Evolutionary conservation across 768 basidiomycete species (phyloP).

Genomic region (Agaricus subrufescens): DNA sequence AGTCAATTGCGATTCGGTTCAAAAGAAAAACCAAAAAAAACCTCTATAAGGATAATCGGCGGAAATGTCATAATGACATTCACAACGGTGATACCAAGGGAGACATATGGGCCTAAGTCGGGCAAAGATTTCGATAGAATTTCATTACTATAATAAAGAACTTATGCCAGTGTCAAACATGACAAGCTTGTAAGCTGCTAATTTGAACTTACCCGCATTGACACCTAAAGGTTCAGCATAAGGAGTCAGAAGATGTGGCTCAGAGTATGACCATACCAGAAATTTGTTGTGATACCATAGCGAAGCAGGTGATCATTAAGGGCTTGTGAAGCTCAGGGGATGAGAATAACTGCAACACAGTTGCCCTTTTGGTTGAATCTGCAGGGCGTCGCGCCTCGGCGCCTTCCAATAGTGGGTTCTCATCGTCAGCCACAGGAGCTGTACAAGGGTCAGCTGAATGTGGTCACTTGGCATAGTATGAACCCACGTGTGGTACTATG

Average conservation of each 20-base stretch:
- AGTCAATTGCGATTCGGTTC: constrained; percentile 5
- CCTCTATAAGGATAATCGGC: constrained; percentile 84
- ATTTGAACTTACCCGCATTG: constrained; percentile 51
- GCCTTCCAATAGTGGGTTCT: constrained; percentile 39
- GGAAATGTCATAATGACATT: constrained; percentile 85
- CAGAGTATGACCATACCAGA: constrained; percentile 45
- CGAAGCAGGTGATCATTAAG: constrained; percentile 59
- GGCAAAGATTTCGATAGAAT: constrained; percentile 82
- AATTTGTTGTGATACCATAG: constrained; percentile 75
- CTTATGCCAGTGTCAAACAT: constrained; percentile 27
- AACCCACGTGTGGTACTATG: constrained; percentile 24
- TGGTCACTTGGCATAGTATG: background rate
- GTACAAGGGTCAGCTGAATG: background rate
- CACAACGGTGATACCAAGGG: constrained; percentile 77
- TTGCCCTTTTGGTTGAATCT: constrained; percentile 29
- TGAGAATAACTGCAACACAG: constrained; percentile 48
- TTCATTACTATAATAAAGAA: constrained; percentile 88
- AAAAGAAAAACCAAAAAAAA: constrained; percentile 22
- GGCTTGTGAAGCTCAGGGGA: constrained; percentile 55
- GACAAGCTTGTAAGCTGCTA: constrained; percentile 4
- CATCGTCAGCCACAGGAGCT: constrained; percentile 15
- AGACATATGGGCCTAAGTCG: constrained; percentile 74
- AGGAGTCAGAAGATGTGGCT: background rate
- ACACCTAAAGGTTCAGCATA: constrained; percentile 44
- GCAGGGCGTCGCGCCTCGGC: constrained; percentile 20